Conservation (phyloP, 305 asterid species). For the Withania somnifera region DNA sequence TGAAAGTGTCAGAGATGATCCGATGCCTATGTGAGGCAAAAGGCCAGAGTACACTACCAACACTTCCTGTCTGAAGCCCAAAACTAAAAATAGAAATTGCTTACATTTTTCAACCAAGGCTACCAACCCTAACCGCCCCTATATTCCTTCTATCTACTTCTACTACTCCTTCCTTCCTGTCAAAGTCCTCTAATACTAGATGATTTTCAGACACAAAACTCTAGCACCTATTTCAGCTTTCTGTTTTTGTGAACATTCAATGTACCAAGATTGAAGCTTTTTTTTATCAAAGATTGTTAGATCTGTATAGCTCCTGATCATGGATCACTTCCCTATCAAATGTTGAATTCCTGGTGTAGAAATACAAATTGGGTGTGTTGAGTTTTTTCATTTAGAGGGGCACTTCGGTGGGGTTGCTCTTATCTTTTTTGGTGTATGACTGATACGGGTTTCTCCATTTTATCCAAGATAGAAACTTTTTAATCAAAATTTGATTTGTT, state of each 20-base stretch:
- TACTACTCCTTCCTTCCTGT: no score
- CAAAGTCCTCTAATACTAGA: background rate
- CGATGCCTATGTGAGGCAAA: background rate
- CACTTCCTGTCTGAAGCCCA: background rate
- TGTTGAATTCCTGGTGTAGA: background rate
- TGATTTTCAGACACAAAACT: background rate
- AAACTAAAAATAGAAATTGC: background rate
- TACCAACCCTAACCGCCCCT: conserved; percentile 18
- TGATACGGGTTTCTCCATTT: conserved; percentile 4
- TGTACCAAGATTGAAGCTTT: no score
- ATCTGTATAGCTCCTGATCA: background rate
- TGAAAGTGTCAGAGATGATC: background rate
- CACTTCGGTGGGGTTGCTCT: background rate
- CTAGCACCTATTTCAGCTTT: background rate
- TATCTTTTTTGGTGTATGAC: background rate
- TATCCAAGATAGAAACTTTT: no score
- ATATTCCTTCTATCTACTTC: background rate
- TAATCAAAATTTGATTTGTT: conserved; percentile 25
- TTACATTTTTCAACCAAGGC: background rate
- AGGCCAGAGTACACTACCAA: background rate
- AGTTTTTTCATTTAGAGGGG: background rate
- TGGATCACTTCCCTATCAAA: background rate
- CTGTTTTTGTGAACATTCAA: background rate
- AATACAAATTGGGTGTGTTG: background rate
- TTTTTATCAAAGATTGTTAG: background rate